Evolutionary conservation across 1,284 basidiomycete species (phyloP).

Genomic region (Fomitiporia mediterranea): DNA sequence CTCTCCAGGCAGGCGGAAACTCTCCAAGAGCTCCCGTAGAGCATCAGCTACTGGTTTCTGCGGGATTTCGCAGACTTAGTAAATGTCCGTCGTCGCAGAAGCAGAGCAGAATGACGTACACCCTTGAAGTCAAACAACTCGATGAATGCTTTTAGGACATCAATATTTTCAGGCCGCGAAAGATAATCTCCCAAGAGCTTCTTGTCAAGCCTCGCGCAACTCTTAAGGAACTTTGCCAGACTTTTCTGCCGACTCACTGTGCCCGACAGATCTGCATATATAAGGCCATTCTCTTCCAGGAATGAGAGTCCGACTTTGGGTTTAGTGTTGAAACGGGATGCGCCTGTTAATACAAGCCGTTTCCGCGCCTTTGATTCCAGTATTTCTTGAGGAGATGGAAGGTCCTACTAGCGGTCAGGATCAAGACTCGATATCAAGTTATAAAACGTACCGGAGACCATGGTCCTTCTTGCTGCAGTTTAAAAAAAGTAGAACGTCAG

Average conservation of each 20-base stretch:
- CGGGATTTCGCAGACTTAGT: slow-evolving; percentile 20
- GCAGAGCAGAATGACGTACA: slow-evolving; percentile 43
- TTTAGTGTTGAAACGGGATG: slow-evolving; percentile 90
- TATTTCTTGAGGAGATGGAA: slow-evolving; percentile 54
- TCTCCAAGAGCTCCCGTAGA: slow-evolving; percentile 90
- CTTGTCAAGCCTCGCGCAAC: slow-evolving; percentile 86
- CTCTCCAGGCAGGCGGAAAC: slow-evolving; percentile 95
- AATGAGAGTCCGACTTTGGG: slow-evolving; percentile 91
- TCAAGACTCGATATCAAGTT: background rate
- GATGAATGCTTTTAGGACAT: slow-evolving; percentile 86
- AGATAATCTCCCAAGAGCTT: slow-evolving; percentile 92
- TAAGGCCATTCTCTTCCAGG: slow-evolving; percentile 83
- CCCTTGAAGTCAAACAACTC: slow-evolving; percentile 86
- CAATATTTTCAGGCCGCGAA: slow-evolving; percentile 83
- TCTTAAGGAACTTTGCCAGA: slow-evolving; percentile 84
- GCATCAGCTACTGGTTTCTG: slow-evolving; percentile 95
- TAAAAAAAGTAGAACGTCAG: background rate
- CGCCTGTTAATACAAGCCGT: slow-evolving; percentile 80
- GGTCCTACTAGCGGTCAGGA: slow-evolving; percentile 37
- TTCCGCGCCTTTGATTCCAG: slow-evolving; percentile 80
- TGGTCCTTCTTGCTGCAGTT: slow-evolving; percentile 9
- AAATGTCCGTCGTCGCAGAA: slow-evolving; percentile 1
- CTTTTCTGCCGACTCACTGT: slow-evolving; percentile 54
- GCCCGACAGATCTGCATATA: slow-evolving; percentile 63
- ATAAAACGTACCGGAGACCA: slow-evolving; percentile 19